phyloP scores from a whole-genome alignment of 2,329 filamentous ascomycete genomes.

The Neofusicoccum laricinum region DNA sequence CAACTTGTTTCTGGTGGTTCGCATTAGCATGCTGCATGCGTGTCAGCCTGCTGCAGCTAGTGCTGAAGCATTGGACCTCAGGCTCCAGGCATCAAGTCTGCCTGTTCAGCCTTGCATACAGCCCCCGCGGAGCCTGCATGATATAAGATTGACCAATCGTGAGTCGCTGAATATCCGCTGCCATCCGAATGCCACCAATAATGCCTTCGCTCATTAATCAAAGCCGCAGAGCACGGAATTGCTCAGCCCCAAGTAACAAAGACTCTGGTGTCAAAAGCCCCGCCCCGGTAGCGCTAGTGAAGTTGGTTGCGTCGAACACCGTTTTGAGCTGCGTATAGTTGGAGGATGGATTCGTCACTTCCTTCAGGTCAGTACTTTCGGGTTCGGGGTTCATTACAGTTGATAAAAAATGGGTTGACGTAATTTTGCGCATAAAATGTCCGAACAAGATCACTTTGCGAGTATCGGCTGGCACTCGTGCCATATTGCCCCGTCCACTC shows the following conservation, averaged over 20 bases:
- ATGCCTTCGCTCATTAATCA: no score
- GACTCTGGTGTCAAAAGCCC: no score
- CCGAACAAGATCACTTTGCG: background rate
- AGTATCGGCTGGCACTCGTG: background rate
- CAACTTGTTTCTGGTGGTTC: background rate
- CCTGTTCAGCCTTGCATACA: background rate
- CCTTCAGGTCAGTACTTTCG: no score
- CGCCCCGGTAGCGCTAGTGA: no score
- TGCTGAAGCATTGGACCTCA: background rate
- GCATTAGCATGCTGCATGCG: background rate
- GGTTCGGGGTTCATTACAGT: no score
- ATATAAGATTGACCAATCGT: background rate
- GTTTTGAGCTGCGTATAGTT: no score
- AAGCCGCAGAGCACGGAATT: no score
- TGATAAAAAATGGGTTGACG: background rate
- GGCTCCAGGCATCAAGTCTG: background rate
- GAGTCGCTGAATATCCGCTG: constrained; percentile 1
- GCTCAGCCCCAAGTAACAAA: no score
- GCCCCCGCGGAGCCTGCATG: background rate
- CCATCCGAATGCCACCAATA: constrained; percentile 17
- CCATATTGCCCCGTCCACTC: background rate
- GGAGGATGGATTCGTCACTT: no score
- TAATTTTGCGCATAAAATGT: background rate
- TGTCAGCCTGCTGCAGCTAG: background rate
- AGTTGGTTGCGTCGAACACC: no score